Evolutionary conservation across 2,329 filamentous ascomycete species (phyloP).

Genomic region (Penicillium brevicompactum): DNA sequence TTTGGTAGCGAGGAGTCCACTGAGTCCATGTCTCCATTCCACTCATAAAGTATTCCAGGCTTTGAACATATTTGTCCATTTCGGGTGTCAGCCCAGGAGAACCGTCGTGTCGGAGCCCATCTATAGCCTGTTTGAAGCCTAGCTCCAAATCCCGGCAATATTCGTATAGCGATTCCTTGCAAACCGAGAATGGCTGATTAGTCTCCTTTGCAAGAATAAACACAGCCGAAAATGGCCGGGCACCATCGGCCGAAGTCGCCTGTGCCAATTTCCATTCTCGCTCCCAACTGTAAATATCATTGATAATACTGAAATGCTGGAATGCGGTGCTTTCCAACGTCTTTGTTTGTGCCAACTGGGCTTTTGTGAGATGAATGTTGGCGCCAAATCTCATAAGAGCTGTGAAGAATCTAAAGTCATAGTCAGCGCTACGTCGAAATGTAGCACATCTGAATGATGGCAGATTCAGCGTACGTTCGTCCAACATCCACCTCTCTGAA

Average conservation of each 20-base stretch:
- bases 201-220: conserved; percentile 20
- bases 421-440: background rate
- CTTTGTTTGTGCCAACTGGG: conserved; percentile 8
- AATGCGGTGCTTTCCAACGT: conserved; percentile 17
- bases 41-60: conserved; percentile 21
- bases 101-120: conserved; percentile 1
- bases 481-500: conserved; percentile 19
- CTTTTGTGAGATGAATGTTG: conserved; percentile 8
- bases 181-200: conserved; percentile 14
- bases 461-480: conserved; percentile 9
- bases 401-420: conserved; percentile 15
- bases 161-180: conserved; percentile 18
- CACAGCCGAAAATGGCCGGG: conserved; percentile 18
- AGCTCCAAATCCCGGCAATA: conserved; percentile 25
- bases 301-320: conserved; percentile 18
- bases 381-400: conserved; percentile 21
- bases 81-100: conserved; percentile 4
- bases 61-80: conserved; percentile 15
- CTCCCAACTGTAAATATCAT: conserved; percentile 26
- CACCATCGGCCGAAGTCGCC: conserved; percentile 13
- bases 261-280: conserved; percentile 19
- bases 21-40: conserved; percentile 23
- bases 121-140: conserved; percentile 3
- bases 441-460: background rate
- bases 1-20: conserved; percentile 20